Evolutionary conservation across 805 yeast genomes (phyloP), one percentile per base, ranked within the genome.

Genomic region (Debaryomyces tyrocola): DNA sequence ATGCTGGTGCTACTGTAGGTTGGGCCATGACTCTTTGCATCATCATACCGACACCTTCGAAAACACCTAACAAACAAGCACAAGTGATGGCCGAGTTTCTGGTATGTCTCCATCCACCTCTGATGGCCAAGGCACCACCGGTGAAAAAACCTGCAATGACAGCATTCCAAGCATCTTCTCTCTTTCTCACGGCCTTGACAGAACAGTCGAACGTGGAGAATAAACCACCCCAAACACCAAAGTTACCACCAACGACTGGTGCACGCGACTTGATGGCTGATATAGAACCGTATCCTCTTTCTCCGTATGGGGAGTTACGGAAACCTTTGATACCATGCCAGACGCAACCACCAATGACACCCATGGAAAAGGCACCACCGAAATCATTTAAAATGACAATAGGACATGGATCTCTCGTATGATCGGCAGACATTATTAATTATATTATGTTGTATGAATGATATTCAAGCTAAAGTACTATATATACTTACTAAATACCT

Each of bases 251-350:
- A 45, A 92, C 90, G 41, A 92, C 97, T 34, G 99, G 99, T 2
- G 97, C 98, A 69, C 99, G 82, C 43, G 97, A 89, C 65, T 90
- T 90, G 58, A 94, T 86, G 34, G 98, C 97, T 36, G 88, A 77
- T 45, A 92, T 64, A 17, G 96, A 88, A 46, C 99, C 98, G 49
- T 81, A 69, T 60, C 96, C 79, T 74, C 99, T 83, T 72, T 94
- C 99, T 50, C 99, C 99, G 57, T 85, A 79, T 46, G 99, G 99
- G 10, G 97, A 90, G 78, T 94, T 94, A 69, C 99, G 82, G 79
- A 94, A 94, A 42, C 99, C 99, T 69, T 94, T 94, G 64, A 94
- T 86, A 64, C 98, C 97, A 75, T 94, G 98, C 99, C 99, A 94
- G 52, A 94, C 84, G 59, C 92, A 84, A 55, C 99, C 99, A 75